Percentiles rank a stretch among this genome's conserved stretches.
These are phyloP conservation scores for Eucalyptus albens DNA, from an alignment of 345 rosid genomes.

Conservation along the genomic window DNA sequence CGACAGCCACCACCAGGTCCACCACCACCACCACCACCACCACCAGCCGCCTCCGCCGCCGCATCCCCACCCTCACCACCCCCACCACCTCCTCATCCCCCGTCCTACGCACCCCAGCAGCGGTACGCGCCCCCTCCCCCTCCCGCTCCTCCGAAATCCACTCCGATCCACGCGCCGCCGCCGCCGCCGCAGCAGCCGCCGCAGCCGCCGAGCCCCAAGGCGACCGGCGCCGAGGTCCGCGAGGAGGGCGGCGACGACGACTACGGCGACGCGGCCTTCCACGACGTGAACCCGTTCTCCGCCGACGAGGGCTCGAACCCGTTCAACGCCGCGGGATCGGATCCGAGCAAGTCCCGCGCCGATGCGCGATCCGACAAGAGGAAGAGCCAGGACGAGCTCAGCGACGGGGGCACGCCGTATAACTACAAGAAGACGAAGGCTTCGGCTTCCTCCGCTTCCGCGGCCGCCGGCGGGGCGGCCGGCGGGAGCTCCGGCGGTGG, in stretches of 20 bases:
- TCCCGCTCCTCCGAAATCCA: background rate
- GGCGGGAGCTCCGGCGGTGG: constrained; percentile 1
- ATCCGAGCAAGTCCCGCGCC: background rate
- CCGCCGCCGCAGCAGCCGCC: constrained; percentile 1
- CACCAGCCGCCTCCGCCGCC: background rate
- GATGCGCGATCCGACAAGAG: constrained; percentile 46
- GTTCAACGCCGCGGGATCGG: constrained; percentile 7
- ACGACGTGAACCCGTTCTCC: constrained; percentile 30
- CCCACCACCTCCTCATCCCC: constrained; percentile 9
- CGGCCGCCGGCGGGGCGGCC: constrained; percentile 17
- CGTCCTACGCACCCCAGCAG: constrained; percentile 30
- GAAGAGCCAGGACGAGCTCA: constrained; percentile 37
- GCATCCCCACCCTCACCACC: constrained; percentile 9
- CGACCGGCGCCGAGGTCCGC: constrained; percentile 12
- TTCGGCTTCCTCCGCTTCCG: background rate
- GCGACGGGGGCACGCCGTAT: constrained; percentile 45
- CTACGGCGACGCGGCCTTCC: constrained; percentile 38
- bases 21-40: constrained; percentile 18
- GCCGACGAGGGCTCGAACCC: constrained; percentile 19
- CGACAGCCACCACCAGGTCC: constrained; percentile 29
- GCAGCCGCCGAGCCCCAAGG: constrained; percentile 5
- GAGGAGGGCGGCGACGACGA: constrained; percentile 24
- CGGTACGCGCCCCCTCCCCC: background rate
- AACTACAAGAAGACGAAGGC: constrained; percentile 33
- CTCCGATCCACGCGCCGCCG: constrained; percentile 26